phyloP scores from a whole-genome alignment of 177 flowering plant genomes.

The Telopea speciosissima region DNA sequence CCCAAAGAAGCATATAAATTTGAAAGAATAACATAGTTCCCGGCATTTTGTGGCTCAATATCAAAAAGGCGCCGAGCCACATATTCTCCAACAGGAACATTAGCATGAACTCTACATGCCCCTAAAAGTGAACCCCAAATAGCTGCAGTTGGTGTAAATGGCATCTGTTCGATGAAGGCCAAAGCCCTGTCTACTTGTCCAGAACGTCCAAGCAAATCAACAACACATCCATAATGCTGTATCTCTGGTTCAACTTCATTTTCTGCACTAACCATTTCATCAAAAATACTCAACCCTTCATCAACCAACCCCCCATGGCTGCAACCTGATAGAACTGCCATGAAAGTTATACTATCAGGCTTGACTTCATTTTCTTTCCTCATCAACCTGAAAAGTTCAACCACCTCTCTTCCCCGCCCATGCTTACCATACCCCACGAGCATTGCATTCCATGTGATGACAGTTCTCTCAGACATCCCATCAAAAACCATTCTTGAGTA shows the following conservation, averaged over 20 bases:
- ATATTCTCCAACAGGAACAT: background rate
- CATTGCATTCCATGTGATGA: slow-evolving; percentile 71
- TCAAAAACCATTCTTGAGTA: slow-evolving; percentile 57
- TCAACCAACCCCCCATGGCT: slow-evolving; percentile 67
- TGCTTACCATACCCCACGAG: slow-evolving; percentile 63
- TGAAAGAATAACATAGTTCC: background rate
- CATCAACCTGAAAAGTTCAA: slow-evolving; percentile 50
- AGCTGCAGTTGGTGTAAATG: slow-evolving; percentile 55
- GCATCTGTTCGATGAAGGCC: slow-evolving; percentile 45
- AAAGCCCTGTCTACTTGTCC: slow-evolving; percentile 53
- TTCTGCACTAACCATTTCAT: slow-evolving; percentile 33
- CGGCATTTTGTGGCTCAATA: background rate
- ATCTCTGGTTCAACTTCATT: slow-evolving; percentile 35
- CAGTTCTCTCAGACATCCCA: slow-evolving; percentile 49
- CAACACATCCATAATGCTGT: slow-evolving; percentile 67
- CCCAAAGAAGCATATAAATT: background rate
- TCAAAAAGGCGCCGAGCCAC: background rate
- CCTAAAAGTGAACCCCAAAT: slow-evolving; percentile 32
- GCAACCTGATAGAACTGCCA: slow-evolving; percentile 68
- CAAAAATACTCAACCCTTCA: slow-evolving; percentile 46
- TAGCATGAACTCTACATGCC: background rate
- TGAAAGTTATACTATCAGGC: slow-evolving; percentile 45
- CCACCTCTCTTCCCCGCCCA: slow-evolving; percentile 49
- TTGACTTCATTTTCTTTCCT: slow-evolving; percentile 38
- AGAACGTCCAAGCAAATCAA: slow-evolving; percentile 66